Base-by-base conservation (phyloP, 148 eudicot species). In the Persicaria tinctoria region DNA sequence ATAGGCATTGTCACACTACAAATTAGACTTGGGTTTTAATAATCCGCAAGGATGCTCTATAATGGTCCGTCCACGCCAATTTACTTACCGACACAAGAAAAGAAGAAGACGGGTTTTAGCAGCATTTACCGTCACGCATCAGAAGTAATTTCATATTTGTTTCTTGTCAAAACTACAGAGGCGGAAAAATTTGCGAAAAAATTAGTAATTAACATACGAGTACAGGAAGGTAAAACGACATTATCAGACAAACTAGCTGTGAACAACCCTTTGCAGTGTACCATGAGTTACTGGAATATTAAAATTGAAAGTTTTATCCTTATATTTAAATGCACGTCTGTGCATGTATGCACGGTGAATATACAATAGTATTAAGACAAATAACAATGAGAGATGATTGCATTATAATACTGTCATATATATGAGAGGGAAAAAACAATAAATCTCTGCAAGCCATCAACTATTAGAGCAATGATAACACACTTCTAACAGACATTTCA, bases 401-500 rank as follows among this genome's bases (percentile, higher is more conserved):
- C 71, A 78, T 23, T 78, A 78, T 80, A 75, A 80, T 83, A 80
- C 18, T 76, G 77, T 66, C 12, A 23, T 18, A 59, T 32, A 77
- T 45, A 63, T 80, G 71, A 66, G 64, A 57, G 49, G 68, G 74
- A 76, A 74, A 83, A 78, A 73, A 72, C 45, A 83, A 78, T 57
- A 75, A 49, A 74, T 66, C 81, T 70, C 79, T 74, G 72, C 76
- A 83, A 53, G 68, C 77, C 74, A 80, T 77, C 57, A 75, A 73
- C 55, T 70, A 76, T 70, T 80, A 79, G 66, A 72, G 62, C 78
- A 77, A 68, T 16, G 55, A 78, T 78, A 78, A 78, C 76, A 78
- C 76, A 78, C 70, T 74, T 78, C 76, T 76, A 83, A 80, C 83
- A 78, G 86, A 80, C 81, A 83, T 80, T 78, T 80, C 82, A 80